These are phyloP conservation scores for Bigelowiella natans DNA, from an alignment of 78 protist species.

Conservation along the genomic window DNA sequence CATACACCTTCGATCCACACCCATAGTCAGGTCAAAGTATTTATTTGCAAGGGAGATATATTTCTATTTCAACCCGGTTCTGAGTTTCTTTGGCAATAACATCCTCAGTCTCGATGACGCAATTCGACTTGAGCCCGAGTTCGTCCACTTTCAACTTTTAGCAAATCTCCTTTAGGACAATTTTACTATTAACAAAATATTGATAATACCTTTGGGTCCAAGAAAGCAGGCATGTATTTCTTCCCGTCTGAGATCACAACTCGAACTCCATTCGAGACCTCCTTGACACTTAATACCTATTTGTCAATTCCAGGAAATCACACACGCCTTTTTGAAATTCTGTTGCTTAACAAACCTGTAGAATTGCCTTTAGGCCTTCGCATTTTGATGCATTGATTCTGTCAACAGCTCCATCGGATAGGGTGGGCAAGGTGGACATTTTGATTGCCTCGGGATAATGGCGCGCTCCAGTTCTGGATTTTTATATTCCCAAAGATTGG, in stretches of 20 bases:
- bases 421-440: too few species aligned
- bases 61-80: not conserved
- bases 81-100: not conserved
- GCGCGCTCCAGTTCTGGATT: too few species aligned
- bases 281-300: not conserved
- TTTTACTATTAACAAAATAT: not conserved
- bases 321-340: not conserved
- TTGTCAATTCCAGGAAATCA: not conserved
- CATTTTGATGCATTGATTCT: not conserved
- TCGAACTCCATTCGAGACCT: not conserved
- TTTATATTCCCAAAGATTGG: too few species aligned
- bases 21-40: not conserved
- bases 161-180: not conserved
- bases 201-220: not conserved
- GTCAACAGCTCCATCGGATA: not conserved
- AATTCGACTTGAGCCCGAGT: not conserved
- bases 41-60: not conserved
- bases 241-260: not conserved
- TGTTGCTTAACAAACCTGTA: not conserved
- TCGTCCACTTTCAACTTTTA: not conserved
- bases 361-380: not conserved
- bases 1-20: not conserved
- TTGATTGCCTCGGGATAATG: too few species aligned
- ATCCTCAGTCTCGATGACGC: not conserved
- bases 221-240: not conserved